Evolutionary conservation across 1,139 yeast genomes (phyloP), one percentile per base, ranked within the genome.

Genomic region (Yamadazyma dushanensis): DNA sequence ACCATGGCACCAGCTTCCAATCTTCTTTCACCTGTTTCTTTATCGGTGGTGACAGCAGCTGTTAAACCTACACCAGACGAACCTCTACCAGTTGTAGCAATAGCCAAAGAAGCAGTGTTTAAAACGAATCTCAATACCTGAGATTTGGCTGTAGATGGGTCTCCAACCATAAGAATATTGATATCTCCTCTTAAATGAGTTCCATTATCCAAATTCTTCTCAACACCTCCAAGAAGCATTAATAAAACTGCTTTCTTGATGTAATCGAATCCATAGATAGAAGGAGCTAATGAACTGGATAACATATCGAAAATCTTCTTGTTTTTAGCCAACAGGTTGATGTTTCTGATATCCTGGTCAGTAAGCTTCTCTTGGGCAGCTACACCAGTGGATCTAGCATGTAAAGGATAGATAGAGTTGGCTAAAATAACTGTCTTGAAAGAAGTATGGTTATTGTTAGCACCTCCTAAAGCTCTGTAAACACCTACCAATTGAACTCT

Each of bases 1-100:
- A 92, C 98, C 98, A 92, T 92, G 3, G 99, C 99, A 72, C 99
- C 99, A 1, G 98, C 99, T 63, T 94, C 98, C 46, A 92, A 70
- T 51, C 96, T 76, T 56, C 97, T 75, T 66, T 92, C 99, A 36
- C 98, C 98, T 1, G 98, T 92, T 61, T 92, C 98, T 53, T 83
- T 83, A 61, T 92, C 99, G 3, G 92, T 79, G 3, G 97, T 90
- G 4, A 92, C 99, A 0, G 99, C 98, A 10, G 99, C 99, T 0
- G 99, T 92, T 55, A 92, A 77, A 85, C 98, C 99, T 32, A 94
- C 99, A 61, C 98, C 99, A 0, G 98, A 90, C 11, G 97, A 90
- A 42, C 98, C 99, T 61, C 96, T 80, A 69, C 99, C 99, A 1
- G 99, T 94, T 1, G 99, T 94, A 18, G 98, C 97, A 51, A 92